Evolutionary conservation across 768 basidiomycete species (phyloP).

Genomic region (Scleroderma citrinum): DNA sequence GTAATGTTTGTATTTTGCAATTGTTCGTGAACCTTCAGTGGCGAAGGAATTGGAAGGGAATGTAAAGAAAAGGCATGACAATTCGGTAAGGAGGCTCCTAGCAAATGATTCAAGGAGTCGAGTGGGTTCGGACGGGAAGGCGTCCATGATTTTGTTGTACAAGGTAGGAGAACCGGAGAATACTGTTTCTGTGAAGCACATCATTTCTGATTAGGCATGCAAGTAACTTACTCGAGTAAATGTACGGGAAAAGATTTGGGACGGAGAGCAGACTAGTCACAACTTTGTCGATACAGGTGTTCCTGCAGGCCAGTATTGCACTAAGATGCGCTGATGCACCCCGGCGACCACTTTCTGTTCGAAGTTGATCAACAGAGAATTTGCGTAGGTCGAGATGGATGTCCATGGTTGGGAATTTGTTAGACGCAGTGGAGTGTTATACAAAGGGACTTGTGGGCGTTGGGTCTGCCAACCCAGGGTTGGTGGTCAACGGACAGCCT

Average conservation of each 20-base stretch:
- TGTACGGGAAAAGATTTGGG: conserved; percentile 7
- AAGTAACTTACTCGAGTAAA: conserved; percentile 8
- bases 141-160: conserved; percentile 22
- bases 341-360: background rate
- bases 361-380: background rate
- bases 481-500: too few relatives aligned
- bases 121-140: conserved; percentile 22
- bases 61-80: conserved; percentile 17
- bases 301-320: background rate
- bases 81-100: conserved; percentile 10
- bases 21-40: background rate
- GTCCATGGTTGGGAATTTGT: background rate
- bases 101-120: conserved; percentile 14
- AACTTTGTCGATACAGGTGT: background rate
- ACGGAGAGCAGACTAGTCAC: conserved; percentile 2
- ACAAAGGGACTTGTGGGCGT: too few relatives aligned
- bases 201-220: background rate
- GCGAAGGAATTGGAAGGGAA: background rate
- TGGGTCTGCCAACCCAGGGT: too few relatives aligned
- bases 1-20: conserved; percentile 8
- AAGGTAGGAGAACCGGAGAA: background rate
- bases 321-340: background rate
- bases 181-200: background rate
- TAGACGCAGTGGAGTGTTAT: background rate
- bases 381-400: background rate